Percentiles rank a stretch among this genome's conserved stretches.
These are phyloP conservation scores for Colletotrichum plurivorum DNA, from an alignment of 2,329 filamentous ascomycete genomes.

Conservation along the genomic window DNA sequence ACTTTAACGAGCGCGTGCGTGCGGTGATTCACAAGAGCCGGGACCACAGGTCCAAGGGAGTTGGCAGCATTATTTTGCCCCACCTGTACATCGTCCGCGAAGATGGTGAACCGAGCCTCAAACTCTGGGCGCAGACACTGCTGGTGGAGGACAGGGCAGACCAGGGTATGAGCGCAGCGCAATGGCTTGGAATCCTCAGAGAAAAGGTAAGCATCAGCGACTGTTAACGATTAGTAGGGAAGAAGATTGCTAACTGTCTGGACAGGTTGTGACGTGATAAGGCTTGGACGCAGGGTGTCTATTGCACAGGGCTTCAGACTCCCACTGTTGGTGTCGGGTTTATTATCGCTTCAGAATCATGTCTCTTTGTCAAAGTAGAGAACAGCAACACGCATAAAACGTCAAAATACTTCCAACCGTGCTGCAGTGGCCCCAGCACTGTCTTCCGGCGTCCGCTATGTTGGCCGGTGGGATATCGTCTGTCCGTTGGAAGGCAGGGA, in stretches of 20 bases:
- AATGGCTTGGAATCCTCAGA: constrained; percentile 92
- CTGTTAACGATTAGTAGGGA: not conserved
- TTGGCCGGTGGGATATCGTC: not conserved
- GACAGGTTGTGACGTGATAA: constrained; percentile 34
- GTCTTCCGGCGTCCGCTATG: not conserved
- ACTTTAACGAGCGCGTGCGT: constrained; percentile 95
- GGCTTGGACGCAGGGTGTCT: constrained; percentile 11
- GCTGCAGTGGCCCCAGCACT: too few species aligned
- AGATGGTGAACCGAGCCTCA: constrained; percentile 94
- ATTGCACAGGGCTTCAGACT: not conserved
- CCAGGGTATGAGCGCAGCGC: constrained; percentile 90
- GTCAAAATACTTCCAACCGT: not conserved
- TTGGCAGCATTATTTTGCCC: constrained; percentile 93
- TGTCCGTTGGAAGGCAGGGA: too few species aligned
- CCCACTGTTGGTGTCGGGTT: constrained; percentile 12
- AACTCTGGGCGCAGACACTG: constrained; percentile 96
- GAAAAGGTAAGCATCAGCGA: constrained; percentile 83
- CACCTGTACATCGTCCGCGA: constrained; percentile 95
- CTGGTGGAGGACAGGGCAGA: constrained; percentile 96
- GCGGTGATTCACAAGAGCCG: constrained; percentile 93
- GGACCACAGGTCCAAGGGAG: constrained; percentile 87
- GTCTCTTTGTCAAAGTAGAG: constrained; percentile 18
- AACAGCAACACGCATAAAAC: constrained; percentile 21
- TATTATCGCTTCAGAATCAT: constrained; percentile 24
- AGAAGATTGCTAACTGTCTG: constrained; percentile 6